Base-by-base conservation (phyloP, 2,329 filamentous ascomycete genomes). In the Coniochaeta sp. region DNA sequence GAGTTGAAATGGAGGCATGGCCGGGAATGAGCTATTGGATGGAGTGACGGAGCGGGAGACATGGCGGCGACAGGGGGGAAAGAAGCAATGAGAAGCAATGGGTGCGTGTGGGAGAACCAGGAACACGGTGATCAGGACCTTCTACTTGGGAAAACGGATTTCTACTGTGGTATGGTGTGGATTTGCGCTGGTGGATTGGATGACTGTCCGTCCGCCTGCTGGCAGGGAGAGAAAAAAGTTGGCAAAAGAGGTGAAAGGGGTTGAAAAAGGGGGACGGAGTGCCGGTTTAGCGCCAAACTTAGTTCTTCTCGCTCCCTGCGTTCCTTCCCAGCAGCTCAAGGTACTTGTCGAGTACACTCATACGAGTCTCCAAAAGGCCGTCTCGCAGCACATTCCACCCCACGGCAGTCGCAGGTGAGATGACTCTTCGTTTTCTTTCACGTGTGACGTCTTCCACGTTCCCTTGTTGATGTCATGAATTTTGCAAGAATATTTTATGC, bases 31-130 rank as follows among this genome's bases (percentile, higher is more conserved):
- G 20, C 31, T 35, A 35, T 49, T 49, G 31, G 47, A 28, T 33
- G 47, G 31, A 49, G 47, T 49, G 47, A 49, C 45, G 45, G 45
- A 49, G 47, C 47, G 47, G 47, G 47, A 49, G 47, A 49, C 28
- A 49, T 35, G 47, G 47, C 47, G 45, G 26, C 45, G 45, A 31
- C 24, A 48, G 45, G 45, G 45, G 45, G 26, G n/a, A 32, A 32
- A 32, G 9, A n/a, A 32, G 30, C 30, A 32, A 32, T n/a, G 30
- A n/a, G 30, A n/a, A 26, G 3, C 12, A 26, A 26, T 8, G 7
- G 18, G 2, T 22, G 18, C n/a, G 38, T 42, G 38, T 42, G 38
- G 38, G 38, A 42, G 38, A n/a, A 18, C 27, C 38, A 42, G 38
- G 38, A 42, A 42, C 38, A 42, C 38, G 38, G n/a, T n/a, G n/a